Evolutionary conservation across 2,329 filamentous ascomycete species (phyloP).

Genomic region (Rhynchosporium agropyri): DNA sequence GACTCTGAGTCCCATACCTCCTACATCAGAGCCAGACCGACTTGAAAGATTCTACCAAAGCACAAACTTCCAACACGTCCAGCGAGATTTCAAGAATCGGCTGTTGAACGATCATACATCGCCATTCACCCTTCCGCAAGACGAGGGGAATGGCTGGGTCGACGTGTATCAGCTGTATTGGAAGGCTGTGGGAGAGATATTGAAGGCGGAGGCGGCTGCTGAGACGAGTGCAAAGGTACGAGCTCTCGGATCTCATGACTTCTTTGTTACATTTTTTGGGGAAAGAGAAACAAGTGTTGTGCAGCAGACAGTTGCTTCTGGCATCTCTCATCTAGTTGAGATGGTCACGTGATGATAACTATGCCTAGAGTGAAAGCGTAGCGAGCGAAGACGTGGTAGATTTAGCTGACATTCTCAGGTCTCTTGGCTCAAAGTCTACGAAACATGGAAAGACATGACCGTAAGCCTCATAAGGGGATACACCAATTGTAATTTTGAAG

Average conservation of each 20-base stretch:
- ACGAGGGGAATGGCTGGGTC: constrained; percentile 79
- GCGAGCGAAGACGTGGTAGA: background rate
- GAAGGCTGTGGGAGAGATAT: constrained; percentile 75
- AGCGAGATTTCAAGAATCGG: constrained; percentile 69
- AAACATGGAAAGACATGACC: constrained; percentile 84
- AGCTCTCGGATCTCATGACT: background rate
- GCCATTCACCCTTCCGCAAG: constrained; percentile 39
- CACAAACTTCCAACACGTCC: constrained; percentile 63
- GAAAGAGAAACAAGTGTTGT: background rate
- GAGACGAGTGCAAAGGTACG: constrained; percentile 38
- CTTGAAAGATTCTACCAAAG: constrained; percentile 72
- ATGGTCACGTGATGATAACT: constrained; percentile 16
- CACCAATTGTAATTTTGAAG: constrained; percentile 71
- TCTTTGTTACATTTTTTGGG: background rate
- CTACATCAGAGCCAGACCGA: constrained; percentile 62
- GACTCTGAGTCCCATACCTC: constrained; percentile 72
- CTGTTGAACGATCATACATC: constrained; percentile 64
- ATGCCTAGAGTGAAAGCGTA: background rate
- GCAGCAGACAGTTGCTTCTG: background rate
- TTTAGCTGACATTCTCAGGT: constrained; percentile 28
- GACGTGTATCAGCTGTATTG: constrained; percentile 85
- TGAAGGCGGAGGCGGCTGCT: constrained; percentile 62
- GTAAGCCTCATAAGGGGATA: constrained; percentile 81
- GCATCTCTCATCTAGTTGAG: background rate
- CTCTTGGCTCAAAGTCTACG: constrained; percentile 77